Evolutionary conservation across 805 yeast species (phyloP).

Genomic region (Metschnikowia dekortorum): DNA sequence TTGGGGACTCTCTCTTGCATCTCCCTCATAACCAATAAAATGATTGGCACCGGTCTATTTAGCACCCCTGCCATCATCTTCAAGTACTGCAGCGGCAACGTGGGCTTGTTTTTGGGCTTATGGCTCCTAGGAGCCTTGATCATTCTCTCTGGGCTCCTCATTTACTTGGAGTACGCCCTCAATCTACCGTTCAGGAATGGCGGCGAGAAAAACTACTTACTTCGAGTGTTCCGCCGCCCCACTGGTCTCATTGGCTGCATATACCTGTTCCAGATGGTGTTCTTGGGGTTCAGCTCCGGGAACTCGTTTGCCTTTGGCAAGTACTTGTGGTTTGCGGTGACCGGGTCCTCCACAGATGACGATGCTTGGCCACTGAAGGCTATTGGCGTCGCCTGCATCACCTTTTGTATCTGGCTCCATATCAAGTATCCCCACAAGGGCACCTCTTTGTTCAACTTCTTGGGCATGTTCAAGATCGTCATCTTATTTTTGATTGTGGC

Average conservation of each 20-base stretch:
- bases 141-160: conserved; percentile 35
- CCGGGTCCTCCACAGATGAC: conserved; percentile 22
- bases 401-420: conserved; percentile 47
- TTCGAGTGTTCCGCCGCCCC: conserved; percentile 31
- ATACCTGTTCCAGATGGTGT: conserved; percentile 49
- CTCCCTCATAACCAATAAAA: conserved; percentile 56
- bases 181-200: conserved; percentile 40
- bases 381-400: conserved; percentile 47
- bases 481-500: conserved; percentile 46
- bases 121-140: conserved; percentile 37
- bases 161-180: conserved; percentile 38
- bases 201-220: conserved; percentile 39
- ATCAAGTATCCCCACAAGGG: conserved; percentile 47
- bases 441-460: conserved; percentile 45
- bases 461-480: conserved; percentile 52
- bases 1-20: conserved; percentile 30
- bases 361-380: conserved; percentile 36
- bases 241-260: conserved; percentile 34
- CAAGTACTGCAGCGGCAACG: conserved; percentile 41
- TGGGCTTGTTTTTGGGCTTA: conserved; percentile 29
- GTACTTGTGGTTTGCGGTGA: conserved; percentile 42
- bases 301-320: conserved; percentile 64
- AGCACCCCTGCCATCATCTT: conserved; percentile 64
- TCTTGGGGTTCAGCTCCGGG: conserved; percentile 58
- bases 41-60: conserved; percentile 74